These are phyloP conservation scores for Lipomyces oligophaga DNA, from an alignment of 805 yeast genomes.

Conservation along the genomic window DNA sequence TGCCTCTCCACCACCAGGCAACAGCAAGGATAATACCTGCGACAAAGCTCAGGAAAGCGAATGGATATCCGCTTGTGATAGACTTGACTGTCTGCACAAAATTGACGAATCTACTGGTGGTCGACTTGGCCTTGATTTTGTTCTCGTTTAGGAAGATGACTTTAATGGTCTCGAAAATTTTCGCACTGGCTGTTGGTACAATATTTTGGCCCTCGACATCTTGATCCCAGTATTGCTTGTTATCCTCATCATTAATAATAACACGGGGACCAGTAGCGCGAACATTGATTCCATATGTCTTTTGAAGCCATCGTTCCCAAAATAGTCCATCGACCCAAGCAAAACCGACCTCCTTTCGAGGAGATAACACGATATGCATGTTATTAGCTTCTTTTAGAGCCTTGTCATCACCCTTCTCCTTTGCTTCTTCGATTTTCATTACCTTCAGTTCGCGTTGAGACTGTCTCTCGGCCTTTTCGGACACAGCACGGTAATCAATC, in stretches of 20 bases:
- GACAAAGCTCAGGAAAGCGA: slow-evolving; percentile 12
- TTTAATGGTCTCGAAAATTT: slow-evolving; percentile 21
- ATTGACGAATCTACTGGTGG: slow-evolving; percentile 19
- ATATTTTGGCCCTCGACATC: slow-evolving; percentile 30
- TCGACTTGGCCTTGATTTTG: slow-evolving; percentile 26
- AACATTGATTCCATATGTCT: slow-evolving; percentile 33
- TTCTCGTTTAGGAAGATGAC: slow-evolving; percentile 13
- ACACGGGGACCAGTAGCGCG: slow-evolving; percentile 31
- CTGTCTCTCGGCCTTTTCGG: slow-evolving; percentile 31
- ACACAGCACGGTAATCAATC: slow-evolving; percentile 29
- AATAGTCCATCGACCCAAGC: slow-evolving; percentile 39
- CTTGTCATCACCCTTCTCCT: slow-evolving; percentile 34
- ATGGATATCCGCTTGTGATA: slow-evolving; percentile 10
- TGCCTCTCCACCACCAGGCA: slow-evolving; percentile 26
- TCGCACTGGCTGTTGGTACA: slow-evolving; percentile 8
- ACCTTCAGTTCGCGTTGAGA: slow-evolving; percentile 35
- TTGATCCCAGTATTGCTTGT: slow-evolving; percentile 36
- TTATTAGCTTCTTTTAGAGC: slow-evolving; percentile 35
- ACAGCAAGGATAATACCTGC: slow-evolving; percentile 8
- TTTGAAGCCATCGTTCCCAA: slow-evolving; percentile 38
- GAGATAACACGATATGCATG: slow-evolving; percentile 32
- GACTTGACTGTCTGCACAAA: slow-evolving; percentile 9
- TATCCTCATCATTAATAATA: slow-evolving; percentile 33
- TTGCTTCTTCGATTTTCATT: slow-evolving; percentile 36
- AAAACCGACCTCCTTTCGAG: slow-evolving; percentile 33